Evolutionary conservation across 257 asterid species (phyloP).

Genomic region (Solanum peruvianum): DNA sequence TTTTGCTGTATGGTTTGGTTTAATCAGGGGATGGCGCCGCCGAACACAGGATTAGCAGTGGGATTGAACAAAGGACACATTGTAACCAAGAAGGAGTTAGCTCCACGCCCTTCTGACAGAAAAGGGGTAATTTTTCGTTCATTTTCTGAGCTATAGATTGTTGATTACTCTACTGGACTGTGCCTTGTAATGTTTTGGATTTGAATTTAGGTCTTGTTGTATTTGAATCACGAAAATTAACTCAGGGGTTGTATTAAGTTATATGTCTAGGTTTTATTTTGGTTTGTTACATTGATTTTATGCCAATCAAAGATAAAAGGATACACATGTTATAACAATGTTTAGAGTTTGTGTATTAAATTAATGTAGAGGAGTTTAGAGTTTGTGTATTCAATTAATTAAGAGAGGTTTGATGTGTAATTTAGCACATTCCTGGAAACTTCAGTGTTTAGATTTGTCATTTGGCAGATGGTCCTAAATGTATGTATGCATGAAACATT

Average conservation of each 20-base stretch:
- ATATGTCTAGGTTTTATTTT: background rate
- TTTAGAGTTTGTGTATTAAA: no score
- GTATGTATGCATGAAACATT: background rate
- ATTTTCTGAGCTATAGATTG: background rate
- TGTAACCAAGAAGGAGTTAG: conserved; percentile 72
- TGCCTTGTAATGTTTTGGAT: background rate
- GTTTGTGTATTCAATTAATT: no score
- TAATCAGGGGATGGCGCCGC: conserved; percentile 66
- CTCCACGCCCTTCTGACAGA: conserved; percentile 79
- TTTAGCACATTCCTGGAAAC: background rate
- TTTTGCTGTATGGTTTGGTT: background rate
- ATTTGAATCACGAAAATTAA: background rate
- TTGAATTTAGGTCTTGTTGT: background rate
- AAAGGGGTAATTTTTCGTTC: conserved; percentile 55
- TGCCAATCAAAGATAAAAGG: background rate
- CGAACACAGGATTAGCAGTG: conserved; percentile 58
- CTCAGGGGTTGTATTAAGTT: background rate
- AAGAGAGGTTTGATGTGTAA: background rate
- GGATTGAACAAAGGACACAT: conserved; percentile 81
- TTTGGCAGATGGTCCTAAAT: background rate
- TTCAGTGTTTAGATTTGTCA: background rate
- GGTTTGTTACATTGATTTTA: background rate
- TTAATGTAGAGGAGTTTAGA: background rate
- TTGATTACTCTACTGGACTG: background rate
- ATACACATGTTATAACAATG: background rate